Base-by-base conservation (phyloP, 164 flowering plant species). In the Euptelea pleiosperma region DNA sequence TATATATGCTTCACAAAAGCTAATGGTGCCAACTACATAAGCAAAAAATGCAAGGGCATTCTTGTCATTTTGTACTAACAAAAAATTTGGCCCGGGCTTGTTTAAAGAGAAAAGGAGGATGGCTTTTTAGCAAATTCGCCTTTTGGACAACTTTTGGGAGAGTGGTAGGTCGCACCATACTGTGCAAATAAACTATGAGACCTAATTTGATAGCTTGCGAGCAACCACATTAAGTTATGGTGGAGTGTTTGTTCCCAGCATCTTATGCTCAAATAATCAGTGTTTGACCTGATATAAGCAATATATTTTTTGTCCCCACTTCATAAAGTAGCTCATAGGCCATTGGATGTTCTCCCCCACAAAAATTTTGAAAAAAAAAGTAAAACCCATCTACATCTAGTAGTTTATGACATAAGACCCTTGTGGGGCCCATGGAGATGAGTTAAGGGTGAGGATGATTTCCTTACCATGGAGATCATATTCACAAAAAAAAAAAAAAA, bases 111-210 rank as follows among this genome's bases (percentile, higher is more conserved):
- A 54, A 53, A 46, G 57, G 40, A 36, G 42, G n/a, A n/a, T 33
- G 43, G 24, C 59, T 62, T 62, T 62, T 34, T n/a, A n/a, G 35
- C 57, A 42, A 41, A 25, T 50, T 60, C 28, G 15, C 37, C 47
- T 49, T 60, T 50, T 41, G 42, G 26, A 33, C 42, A 33, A 53
- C 40, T 40, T 61, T 51, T 26, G 11, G 34, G n/a, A 21, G 7
- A 52, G 31, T 34, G 16, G 29, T 6, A 21, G 57, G 57, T 40
- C 24, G 3, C n/a, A 40, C 29, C 28, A 4, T 15, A 30, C 2
- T 15, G 4, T 4, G 18, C 8, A 31, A 6, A 31, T 14, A 40
- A 1, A 37, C 6, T 19, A 24, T 2, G 8, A 8, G 3, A 10
- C 7, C 3, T 56, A 35, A 54, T n/a, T 54, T 5, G 3, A 18